Evolutionary conservation across 495 filamentous ascomycete genomes (phyloP).

Genomic region (Haplographium delicatum): DNA sequence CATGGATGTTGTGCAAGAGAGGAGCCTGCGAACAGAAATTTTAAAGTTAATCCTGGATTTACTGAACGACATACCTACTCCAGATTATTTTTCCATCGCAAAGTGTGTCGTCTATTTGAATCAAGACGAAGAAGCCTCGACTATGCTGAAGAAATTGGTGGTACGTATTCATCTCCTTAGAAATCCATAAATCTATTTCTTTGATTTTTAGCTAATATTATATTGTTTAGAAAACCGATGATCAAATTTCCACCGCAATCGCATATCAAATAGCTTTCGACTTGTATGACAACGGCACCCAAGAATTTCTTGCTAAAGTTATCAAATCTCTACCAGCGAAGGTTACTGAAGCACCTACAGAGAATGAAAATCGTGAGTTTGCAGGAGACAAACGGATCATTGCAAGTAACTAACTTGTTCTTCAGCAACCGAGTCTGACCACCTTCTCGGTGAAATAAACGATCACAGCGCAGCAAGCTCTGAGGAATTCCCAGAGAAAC

Average conservation of each 20-base stretch:
- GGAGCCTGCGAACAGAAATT: constrained; percentile 73
- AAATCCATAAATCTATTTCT: no score
- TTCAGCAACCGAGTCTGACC: constrained; percentile 46
- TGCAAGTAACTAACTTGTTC: background rate
- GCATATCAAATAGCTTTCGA: constrained; percentile 99
- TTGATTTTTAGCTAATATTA: constrained; percentile 13
- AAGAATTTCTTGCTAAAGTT: constrained; percentile 92
- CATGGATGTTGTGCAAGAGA: constrained; percentile 96
- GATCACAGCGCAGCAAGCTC: constrained; percentile 17
- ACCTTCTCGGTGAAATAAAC: constrained; percentile 42
- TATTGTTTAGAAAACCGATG: constrained; percentile 52
- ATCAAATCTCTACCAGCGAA: constrained; percentile 70
- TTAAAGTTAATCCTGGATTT: constrained; percentile 82
- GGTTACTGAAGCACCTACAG: constrained; percentile 40
- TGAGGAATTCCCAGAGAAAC: constrained; percentile 40
- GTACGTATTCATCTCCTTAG: constrained; percentile 18
- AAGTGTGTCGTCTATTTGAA: constrained; percentile 97
- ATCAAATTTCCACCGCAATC: constrained; percentile 68
- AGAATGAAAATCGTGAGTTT: constrained; percentile 39
- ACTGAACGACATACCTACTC: constrained; percentile 78
- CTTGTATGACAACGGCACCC: constrained; percentile 94
- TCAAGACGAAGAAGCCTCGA: constrained; percentile 86
- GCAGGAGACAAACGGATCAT: background rate
- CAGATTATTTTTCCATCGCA: constrained; percentile 96
- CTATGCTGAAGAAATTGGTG: constrained; percentile 76